Evolutionary conservation across 1,139 yeast genomes (phyloP).

Genomic region (Protomyces arabidopsidicola): DNA sequence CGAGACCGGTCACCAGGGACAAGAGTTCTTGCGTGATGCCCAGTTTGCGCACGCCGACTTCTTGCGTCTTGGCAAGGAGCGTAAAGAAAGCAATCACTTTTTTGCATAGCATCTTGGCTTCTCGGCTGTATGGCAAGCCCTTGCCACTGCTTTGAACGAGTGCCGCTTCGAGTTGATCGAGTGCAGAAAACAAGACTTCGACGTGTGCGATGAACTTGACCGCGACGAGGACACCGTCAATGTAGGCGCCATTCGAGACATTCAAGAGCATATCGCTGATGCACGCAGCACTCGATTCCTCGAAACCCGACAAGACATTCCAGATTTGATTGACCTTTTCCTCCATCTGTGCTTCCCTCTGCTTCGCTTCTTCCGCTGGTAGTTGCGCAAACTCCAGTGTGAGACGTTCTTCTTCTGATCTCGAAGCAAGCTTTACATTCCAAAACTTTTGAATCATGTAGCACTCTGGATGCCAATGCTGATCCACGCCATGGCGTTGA

Average conservation of each 20-base stretch:
- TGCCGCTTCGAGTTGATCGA: constrained; percentile 48
- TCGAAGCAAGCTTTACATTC: constrained; percentile 71
- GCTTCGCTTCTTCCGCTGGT: constrained; percentile 51
- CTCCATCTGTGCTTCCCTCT: constrained; percentile 63
- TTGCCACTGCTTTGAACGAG: constrained; percentile 11
- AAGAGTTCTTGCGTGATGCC: constrained; percentile 56
- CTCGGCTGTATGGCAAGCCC: constrained; percentile 50
- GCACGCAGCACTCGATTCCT: constrained; percentile 86
- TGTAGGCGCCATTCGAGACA: constrained; percentile 72
- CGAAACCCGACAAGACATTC: constrained; percentile 82
- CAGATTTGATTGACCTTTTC: constrained; percentile 72
- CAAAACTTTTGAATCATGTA: constrained; percentile 96
- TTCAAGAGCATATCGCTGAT: constrained; percentile 87
- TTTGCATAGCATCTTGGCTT: constrained; percentile 75
- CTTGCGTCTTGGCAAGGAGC: constrained; percentile 38
- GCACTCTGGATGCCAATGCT: constrained; percentile 99
- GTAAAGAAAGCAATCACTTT: constrained; percentile 46
- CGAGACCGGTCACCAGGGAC: constrained; percentile 83
- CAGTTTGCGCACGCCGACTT: constrained; percentile 33
- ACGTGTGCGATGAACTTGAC: constrained; percentile 69
- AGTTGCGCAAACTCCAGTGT: constrained; percentile 37
- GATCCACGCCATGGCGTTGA: constrained; percentile 85
- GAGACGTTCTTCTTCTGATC: constrained; percentile 15
- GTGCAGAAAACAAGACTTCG: constrained; percentile 69
- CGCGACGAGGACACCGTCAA: constrained; percentile 65